Evolutionary conservation across 164 flowering plant species (phyloP).

Genomic region (Tetrastigma voinierianum): DNA sequence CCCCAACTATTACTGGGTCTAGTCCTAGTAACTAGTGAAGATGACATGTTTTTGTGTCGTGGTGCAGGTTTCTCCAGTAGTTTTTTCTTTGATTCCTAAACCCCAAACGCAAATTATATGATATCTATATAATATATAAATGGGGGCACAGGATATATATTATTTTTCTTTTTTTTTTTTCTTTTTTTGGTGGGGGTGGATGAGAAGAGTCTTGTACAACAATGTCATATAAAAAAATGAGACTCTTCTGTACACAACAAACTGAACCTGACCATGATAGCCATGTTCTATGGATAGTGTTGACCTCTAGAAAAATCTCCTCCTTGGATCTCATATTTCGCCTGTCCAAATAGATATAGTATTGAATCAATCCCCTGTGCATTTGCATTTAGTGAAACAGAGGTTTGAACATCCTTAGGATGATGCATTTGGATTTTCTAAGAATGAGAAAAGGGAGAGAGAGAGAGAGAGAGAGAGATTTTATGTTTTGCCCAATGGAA

Average conservation of each 20-base stretch:
- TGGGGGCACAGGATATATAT: not conserved
- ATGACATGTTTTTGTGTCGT: not conserved
- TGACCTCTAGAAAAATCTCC: conserved; percentile 35
- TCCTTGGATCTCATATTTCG: conserved; percentile 5
- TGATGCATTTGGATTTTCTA: conserved; percentile 5
- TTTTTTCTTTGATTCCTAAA: not conserved
- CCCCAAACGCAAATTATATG: not conserved
- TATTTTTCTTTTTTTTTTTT: not conserved
- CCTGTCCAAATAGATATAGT: conserved; percentile 47
- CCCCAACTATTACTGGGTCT: conserved; percentile 9
- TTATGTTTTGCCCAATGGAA: too few species aligned
- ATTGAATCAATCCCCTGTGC: conserved; percentile 18
- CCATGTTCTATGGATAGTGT: conserved; percentile 31
- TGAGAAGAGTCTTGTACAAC: conserved; percentile 51
- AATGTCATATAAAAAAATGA: conserved; percentile 29
- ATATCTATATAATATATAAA: too few species aligned
- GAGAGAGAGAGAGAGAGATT: too few species aligned
- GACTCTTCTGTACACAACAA: conserved; percentile 46
- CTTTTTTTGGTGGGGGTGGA: not conserved
- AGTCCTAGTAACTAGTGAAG: not conserved
- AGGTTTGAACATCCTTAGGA: conserved; percentile 10
- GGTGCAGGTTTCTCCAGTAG: not conserved
- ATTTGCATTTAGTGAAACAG: not conserved
- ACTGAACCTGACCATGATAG: conserved; percentile 51
- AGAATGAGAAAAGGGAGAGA: too few species aligned